Percentiles rank a stretch among this genome's conserved stretches.
phyloP scores from a whole-genome alignment of 179 eudicot species.

The Sideroxylon spinosum region DNA sequence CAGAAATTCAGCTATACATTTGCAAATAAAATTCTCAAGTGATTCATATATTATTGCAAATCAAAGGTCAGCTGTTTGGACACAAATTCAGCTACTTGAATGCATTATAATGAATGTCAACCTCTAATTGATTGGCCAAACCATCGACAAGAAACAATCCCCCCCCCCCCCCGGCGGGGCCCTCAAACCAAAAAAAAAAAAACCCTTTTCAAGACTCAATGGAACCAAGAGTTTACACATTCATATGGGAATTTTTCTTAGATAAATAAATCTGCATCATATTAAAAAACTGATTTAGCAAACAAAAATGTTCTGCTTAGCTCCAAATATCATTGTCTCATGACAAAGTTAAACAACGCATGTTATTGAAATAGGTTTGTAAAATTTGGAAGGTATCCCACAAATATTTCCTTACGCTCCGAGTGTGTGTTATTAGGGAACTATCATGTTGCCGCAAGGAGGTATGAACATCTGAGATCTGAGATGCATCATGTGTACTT shows the following conservation, averaged over 20 bases:
- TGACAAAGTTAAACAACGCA: not conserved
- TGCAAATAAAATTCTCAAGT: slow-evolving; percentile 7
- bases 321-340: too few species aligned
- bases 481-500: not conserved
- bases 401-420: not conserved
- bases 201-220: too few species aligned
- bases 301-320: not conserved
- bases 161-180: too few species aligned
- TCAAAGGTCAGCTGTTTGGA: not conserved
- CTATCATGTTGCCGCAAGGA: not conserved
- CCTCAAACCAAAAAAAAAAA: too few species aligned
- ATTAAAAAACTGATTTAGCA: not conserved
- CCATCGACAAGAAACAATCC: not conserved
- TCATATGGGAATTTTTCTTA: not conserved
- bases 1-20: not conserved
- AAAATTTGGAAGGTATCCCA: not conserved
- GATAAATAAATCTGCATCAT: not conserved
- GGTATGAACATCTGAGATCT: not conserved
- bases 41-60: not conserved
- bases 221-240: not conserved
- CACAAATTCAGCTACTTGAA: not conserved
- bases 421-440: not conserved
- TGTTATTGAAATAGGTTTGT: not conserved
- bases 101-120: not conserved
- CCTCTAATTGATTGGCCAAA: not conserved